Percentiles rank a stretch among this genome's conserved stretches.
These are phyloP conservation scores for Evansstolkia leycettana DNA, from an alignment of 495 filamentous ascomycete species.

Conservation along the genomic window DNA sequence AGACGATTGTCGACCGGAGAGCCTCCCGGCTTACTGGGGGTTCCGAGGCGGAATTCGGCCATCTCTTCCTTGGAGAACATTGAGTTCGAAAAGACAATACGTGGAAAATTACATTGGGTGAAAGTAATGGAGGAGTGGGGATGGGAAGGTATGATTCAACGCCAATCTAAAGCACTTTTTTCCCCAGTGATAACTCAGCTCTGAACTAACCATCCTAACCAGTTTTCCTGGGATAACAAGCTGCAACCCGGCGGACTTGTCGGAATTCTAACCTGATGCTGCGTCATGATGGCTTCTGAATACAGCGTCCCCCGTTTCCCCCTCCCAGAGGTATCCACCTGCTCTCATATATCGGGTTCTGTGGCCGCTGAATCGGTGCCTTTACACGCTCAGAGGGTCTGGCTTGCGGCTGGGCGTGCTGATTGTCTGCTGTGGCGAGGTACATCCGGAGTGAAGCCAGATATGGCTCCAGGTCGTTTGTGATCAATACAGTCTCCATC, in stretches of 20 bases:
- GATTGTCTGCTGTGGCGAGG: slow-evolving; percentile 7
- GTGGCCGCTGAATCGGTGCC: no score
- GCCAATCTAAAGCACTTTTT: no score
- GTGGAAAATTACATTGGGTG: slow-evolving; percentile 60
- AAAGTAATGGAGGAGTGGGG: slow-evolving; percentile 70
- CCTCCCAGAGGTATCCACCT: no score
- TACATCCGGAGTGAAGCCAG: slow-evolving; percentile 18
- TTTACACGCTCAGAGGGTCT: no score
- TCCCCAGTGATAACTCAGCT: slow-evolving; percentile 1
- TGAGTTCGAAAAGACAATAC: slow-evolving; percentile 53
- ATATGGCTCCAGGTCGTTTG: slow-evolving; percentile 19
- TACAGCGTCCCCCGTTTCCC: no score
- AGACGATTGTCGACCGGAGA: slow-evolving; percentile 3
- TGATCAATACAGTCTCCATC: slow-evolving; percentile 20
- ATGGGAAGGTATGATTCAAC: slow-evolving; percentile 73
- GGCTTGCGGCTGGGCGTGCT: no score
- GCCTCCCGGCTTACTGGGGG: not conserved
- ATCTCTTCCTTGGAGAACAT: slow-evolving; percentile 33
- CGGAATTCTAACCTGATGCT: no score
- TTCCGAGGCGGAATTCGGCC: slow-evolving; percentile 17
- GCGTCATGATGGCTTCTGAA: no score
- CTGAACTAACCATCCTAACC: slow-evolving; percentile 1
- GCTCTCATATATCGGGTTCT: no score
- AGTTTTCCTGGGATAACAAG: slow-evolving; percentile 30
- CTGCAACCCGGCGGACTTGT: no score